These are phyloP conservation scores for Myotisia sp. DNA, from an alignment of 2,329 filamentous ascomycete species.

Conservation along the genomic window DNA sequence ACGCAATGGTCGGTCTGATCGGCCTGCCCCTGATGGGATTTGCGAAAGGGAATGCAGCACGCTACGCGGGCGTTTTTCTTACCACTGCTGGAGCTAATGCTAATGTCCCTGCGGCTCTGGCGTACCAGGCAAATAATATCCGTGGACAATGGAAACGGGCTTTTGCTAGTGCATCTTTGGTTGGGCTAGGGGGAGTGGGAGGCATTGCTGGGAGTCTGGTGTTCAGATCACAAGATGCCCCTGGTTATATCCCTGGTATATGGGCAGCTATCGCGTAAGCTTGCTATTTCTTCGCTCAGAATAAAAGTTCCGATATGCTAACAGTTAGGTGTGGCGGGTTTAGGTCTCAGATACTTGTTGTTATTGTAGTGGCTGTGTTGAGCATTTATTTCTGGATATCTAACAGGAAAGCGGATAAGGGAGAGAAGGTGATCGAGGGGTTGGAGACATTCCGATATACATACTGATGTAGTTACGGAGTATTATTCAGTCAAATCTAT, in stretches of 20 bases:
- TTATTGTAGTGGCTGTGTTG: constrained; percentile 18
- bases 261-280: constrained; percentile 19
- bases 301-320: constrained; percentile 28
- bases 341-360: constrained; percentile 23
- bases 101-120: constrained; percentile 60
- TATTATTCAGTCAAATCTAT: too few species aligned
- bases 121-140: constrained; percentile 79
- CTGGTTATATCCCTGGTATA: constrained; percentile 23
- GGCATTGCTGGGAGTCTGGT: constrained; percentile 63
- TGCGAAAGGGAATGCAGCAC: constrained; percentile 39
- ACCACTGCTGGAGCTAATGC: constrained; percentile 62
- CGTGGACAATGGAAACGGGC: constrained; percentile 81
- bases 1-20: constrained; percentile 51
- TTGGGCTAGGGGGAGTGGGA: constrained; percentile 63
- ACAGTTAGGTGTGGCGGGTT: not conserved
- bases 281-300: not conserved
- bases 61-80: constrained; percentile 64
- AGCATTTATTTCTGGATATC: constrained; percentile 22
- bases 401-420: constrained; percentile 23
- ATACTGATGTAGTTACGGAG: constrained; percentile 8
- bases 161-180: constrained; percentile 59
- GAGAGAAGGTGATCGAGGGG: constrained; percentile 23
- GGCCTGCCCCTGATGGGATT: constrained; percentile 63
- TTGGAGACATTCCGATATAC: constrained; percentile 27
- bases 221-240: constrained; percentile 40